Evolutionary conservation across 2,329 filamentous ascomycete genomes (phyloP), one percentile per base, ranked within the genome.

Genomic region (Ophiostoma ips): DNA sequence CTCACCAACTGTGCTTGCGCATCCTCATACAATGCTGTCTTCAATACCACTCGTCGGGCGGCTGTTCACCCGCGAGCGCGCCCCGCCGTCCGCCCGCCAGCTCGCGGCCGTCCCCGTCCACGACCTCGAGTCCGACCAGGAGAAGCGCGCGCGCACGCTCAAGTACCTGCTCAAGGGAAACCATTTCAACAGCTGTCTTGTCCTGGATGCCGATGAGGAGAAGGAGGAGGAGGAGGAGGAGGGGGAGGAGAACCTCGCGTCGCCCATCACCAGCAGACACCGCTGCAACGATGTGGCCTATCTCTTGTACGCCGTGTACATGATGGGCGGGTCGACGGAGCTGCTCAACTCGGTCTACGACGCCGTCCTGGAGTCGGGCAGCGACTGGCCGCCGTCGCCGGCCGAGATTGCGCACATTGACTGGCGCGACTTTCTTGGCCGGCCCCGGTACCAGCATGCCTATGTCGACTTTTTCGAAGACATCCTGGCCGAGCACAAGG

Each of bases 401-500:
- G 79, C 81, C 5, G 92, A 98, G 66, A 77, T 98, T 48, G 78
- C 80, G 16, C 74, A 81, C 55, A 75, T 83, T 51, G 92, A 98
- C 63, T 98, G 92, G 90, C 75, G 81, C 55, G 83, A 90, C 51
- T 92, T 80, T 59, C 64, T 95, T 31, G 89, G 90, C 19, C 79
- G 87, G 62, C 75, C 75, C 58, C 78, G 71, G 55, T 95, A 94
- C 61, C 87, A 98, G 65, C 77, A 90, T 53, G 90, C 88, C 1
- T 98, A 83, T 61, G 72, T 98, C 50, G 89, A 98, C 63, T 96
- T 92, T 63, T 96, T 94, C 61, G 92, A 98, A 63, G 92, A 98
- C 63, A 80, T 87, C 59, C 71, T 96, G 30, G 88, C 86, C 3
- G 68, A 77, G 64, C 68, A 70, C 28, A 69, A 70, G 16, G 77